Conservation (phyloP, 2,329 filamentous ascomycete species). For the Trichoderma breve region DNA sequence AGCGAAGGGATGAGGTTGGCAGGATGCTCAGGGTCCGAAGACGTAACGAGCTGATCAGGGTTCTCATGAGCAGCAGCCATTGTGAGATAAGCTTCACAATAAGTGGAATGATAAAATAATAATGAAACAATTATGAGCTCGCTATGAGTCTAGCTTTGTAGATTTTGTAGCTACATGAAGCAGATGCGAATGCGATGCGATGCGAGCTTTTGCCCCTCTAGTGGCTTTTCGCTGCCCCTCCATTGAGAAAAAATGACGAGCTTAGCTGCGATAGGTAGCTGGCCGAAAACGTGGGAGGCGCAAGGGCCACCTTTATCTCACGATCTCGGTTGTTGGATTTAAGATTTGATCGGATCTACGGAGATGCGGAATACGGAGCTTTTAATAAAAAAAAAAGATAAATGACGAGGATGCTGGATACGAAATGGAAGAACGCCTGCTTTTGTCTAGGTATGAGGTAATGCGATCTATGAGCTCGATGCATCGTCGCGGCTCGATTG, state of each 20-base stretch:
- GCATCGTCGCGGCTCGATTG: neutral
- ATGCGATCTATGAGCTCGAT: neutral
- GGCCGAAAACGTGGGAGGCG: constrained; percentile 3
- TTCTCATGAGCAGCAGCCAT: constrained; percentile 20
- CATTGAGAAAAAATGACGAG: constrained; percentile 13
- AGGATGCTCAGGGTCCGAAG: constrained; percentile 75
- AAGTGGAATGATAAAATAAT: neutral
- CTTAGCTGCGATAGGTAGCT: neutral
- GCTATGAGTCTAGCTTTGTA: neutral
- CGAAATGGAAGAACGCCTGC: no score
- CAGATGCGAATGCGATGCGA: neutral
- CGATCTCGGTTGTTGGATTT: constrained; percentile 2
- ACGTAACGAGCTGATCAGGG: constrained; percentile 56
- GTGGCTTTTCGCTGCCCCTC: constrained; percentile 6
- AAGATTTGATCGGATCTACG: constrained; percentile 14
- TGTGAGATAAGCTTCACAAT: neutral
- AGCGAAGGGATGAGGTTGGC: constrained; percentile 92
- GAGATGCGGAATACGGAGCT: neutral
- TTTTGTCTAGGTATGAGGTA: neutral
- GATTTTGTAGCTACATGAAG: neutral
- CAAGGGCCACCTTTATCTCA: constrained; percentile 10
- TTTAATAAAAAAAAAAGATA: neutral
- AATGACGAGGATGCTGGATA: neutral
- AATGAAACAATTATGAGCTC: neutral
- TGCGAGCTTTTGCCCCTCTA: neutral